phyloP scores from a whole-genome alignment of 257 asterid genomes.

The Oldenlandia corymbosa region DNA sequence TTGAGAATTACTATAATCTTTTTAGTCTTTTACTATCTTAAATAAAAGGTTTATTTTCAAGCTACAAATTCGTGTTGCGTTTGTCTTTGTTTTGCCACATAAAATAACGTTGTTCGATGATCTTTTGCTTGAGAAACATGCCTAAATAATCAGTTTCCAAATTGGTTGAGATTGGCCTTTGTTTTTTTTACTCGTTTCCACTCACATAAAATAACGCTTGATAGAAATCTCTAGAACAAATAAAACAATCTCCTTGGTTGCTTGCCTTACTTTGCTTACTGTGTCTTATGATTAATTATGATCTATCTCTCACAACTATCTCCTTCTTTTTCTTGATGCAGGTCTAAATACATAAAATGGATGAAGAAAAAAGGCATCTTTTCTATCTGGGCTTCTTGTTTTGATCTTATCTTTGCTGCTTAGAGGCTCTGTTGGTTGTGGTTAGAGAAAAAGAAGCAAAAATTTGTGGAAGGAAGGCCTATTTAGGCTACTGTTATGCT shows the following conservation, averaged over 20 bases:
- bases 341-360: conserved; percentile 11
- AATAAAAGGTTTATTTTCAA: no score
- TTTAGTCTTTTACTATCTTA: conserved; percentile 40
- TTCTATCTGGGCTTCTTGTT: conserved; percentile 41
- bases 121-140: conserved; percentile 21
- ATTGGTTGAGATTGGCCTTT: conserved; percentile 25
- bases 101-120: conserved; percentile 61
- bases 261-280: conserved; percentile 15
- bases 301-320: conserved; percentile 5
- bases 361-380: conserved; percentile 27
- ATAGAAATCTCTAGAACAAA: conserved; percentile 32
- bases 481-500: conserved; percentile 63
- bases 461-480: conserved; percentile 17
- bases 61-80: conserved; percentile 22
- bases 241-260: no score
- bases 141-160: conserved; percentile 22
- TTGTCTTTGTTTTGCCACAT: conserved; percentile 56
- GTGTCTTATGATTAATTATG: conserved; percentile 15
- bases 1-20: conserved; percentile 32
- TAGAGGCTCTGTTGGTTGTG: neutral
- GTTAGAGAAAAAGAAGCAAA: neutral
- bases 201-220: conserved; percentile 65
- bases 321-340: no score
- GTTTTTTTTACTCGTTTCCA: conserved; percentile 17
- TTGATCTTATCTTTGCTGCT: conserved; percentile 21